These are phyloP conservation scores for Pistacia vera DNA, from an alignment of 345 rosid genomes.

Conservation along the genomic window DNA sequence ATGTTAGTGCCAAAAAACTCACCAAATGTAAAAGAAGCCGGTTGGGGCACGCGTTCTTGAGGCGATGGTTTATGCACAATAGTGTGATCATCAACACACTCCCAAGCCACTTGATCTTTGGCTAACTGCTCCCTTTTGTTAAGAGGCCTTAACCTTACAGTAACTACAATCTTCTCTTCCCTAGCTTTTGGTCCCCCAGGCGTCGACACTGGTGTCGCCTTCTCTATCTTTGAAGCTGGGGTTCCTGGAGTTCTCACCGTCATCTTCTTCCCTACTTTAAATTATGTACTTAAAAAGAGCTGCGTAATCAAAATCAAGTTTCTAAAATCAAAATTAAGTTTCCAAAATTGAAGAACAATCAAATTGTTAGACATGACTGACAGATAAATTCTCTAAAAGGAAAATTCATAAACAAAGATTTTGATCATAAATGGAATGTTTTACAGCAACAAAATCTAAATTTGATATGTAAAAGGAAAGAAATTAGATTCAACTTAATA, in stretches of 20 bases:
- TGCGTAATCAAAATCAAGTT: not conserved
- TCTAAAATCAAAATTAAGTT: too few species aligned
- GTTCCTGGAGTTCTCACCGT: conserved; percentile 81
- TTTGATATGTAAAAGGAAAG: too few species aligned
- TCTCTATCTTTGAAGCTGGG: conserved; percentile 77
- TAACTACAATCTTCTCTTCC: conserved; percentile 98
- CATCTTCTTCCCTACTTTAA: conserved; percentile 20
- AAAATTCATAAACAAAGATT: not conserved
- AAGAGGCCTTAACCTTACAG: conserved; percentile 88
- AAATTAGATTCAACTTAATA: too few species aligned
- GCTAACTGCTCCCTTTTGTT: conserved; percentile 85
- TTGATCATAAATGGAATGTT: not conserved
- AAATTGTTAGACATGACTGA: not conserved
- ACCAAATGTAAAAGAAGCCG: conserved; percentile 87
- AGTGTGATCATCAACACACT: conserved; percentile 82
- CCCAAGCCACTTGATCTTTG: conserved; percentile 95
- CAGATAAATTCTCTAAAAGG: not conserved
- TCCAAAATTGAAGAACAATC: not conserved
- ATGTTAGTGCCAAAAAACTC: conserved; percentile 13
- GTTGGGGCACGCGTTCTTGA: conserved; percentile 80
- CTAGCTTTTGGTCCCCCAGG: conserved; percentile 72
- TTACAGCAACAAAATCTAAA: too few species aligned
- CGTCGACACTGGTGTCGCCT: conserved; percentile 63
- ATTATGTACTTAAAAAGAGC: not conserved
- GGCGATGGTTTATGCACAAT: conserved; percentile 71